These are phyloP conservation scores for Pichia occidentalis DNA, from an alignment of 805 yeast species.

Conservation along the genomic window DNA sequence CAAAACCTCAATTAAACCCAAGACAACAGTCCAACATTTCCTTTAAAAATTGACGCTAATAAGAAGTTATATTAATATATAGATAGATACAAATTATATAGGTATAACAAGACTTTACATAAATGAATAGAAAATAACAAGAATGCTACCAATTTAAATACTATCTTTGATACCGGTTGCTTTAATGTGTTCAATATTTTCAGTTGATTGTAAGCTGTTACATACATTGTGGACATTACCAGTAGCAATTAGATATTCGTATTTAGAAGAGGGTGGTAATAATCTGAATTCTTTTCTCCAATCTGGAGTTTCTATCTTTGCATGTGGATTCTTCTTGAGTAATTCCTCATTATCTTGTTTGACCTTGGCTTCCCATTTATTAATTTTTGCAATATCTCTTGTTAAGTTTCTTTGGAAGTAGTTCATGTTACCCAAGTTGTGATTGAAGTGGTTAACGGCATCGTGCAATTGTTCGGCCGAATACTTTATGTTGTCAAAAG, in stretches of 20 bases:
- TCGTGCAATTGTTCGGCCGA: conserved; percentile 58
- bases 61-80: neutral
- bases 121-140: no score
- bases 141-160: no score
- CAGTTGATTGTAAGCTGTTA: conserved; percentile 62
- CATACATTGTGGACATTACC: conserved; percentile 67
- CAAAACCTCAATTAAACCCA: no score
- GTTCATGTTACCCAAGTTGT: conserved; percentile 73
- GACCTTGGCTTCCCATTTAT: conserved; percentile 69
- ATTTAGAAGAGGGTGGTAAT: conserved; percentile 70
- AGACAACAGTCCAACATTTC: no score
- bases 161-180: conserved; percentile 37
- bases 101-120: no score
- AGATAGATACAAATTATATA: no score
- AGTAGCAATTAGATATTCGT: conserved; percentile 61
- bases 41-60: conserved; percentile 1
- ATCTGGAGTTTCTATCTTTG: conserved; percentile 39
- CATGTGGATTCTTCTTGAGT: conserved; percentile 49
- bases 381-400: conserved; percentile 62
- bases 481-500: conserved; percentile 35
- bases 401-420: conserved; percentile 72
- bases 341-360: conserved; percentile 58
- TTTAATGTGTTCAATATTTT: conserved; percentile 60
- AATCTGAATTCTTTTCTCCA: conserved; percentile 62
- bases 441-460: conserved; percentile 67